Conservation (phyloP, 2,329 filamentous ascomycete species). For the Aspergillus sp. region DNA sequence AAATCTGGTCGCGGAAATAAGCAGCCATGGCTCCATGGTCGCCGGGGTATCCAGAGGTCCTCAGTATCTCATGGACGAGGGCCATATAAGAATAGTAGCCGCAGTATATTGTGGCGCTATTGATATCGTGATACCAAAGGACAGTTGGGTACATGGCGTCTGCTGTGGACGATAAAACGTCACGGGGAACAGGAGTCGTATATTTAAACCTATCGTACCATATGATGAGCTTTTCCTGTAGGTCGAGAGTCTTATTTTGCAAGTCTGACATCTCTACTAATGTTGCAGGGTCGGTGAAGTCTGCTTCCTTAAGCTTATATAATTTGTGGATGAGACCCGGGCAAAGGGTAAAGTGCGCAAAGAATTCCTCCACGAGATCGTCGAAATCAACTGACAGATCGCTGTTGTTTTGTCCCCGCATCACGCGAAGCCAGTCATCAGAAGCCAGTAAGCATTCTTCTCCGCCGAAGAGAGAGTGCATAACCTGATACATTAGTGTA, state of each 20-base stretch:
- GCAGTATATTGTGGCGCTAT: constrained; percentile 23
- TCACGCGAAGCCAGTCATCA: constrained; percentile 26
- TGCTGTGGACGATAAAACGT: constrained; percentile 17
- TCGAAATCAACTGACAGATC: constrained; percentile 16
- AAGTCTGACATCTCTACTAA: constrained; percentile 16
- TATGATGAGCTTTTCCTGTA: constrained; percentile 19
- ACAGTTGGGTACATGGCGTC: constrained; percentile 23
- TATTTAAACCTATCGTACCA: constrained; percentile 25
- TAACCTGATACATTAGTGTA: constrained; percentile 22
- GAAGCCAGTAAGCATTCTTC: constrained; percentile 26
- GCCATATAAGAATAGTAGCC: constrained; percentile 29
- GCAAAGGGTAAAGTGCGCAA: constrained; percentile 26
- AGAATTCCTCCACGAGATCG: constrained; percentile 26
- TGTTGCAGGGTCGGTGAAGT: constrained; percentile 10
- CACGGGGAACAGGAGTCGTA: constrained; percentile 18
- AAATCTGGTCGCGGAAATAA: constrained; percentile 31
- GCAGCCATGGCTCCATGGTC: constrained; percentile 22
- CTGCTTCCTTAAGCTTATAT: constrained; percentile 21
- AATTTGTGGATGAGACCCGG: constrained; percentile 28
- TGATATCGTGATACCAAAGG: constrained; percentile 22
- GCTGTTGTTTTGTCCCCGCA: constrained; percentile 22
- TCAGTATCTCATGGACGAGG: constrained; percentile 28
- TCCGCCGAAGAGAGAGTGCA: constrained; percentile 31
- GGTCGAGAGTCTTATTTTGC: constrained; percentile 17
- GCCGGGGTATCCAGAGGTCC: constrained; percentile 21